Percentiles rank a stretch among this genome's conserved stretches.
Conservation (phyloP, 805 yeast species). For the Kodamaea fukazawae region DNA sequence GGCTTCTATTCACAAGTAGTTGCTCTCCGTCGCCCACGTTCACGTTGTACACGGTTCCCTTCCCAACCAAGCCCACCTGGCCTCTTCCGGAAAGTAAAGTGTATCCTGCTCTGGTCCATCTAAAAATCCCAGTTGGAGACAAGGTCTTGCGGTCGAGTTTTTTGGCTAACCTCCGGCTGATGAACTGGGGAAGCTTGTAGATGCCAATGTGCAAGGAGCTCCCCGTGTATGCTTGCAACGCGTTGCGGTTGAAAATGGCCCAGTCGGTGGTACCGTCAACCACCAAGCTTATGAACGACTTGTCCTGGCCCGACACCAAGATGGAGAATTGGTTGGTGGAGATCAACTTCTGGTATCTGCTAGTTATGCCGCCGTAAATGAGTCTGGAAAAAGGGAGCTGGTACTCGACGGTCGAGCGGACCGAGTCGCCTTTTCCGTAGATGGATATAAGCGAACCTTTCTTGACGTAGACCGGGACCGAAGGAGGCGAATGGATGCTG, state of each 20-base stretch:
- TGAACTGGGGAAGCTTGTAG: conserved; percentile 36
- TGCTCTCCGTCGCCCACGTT: conserved; percentile 46
- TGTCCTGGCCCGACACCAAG: conserved; percentile 29
- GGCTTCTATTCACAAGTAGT: conserved; percentile 43
- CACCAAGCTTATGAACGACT: conserved; percentile 43
- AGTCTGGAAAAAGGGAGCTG: conserved; percentile 41
- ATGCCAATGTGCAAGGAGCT: conserved; percentile 44
- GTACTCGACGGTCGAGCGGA: conserved; percentile 27
- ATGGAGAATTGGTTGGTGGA: conserved; percentile 47
- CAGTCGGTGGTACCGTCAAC: conserved; percentile 63
- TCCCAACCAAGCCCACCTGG: conserved; percentile 50
- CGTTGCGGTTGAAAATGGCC: conserved; percentile 50
- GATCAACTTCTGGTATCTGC: conserved; percentile 46
- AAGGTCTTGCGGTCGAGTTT: conserved; percentile 19
- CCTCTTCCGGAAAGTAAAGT: conserved; percentile 57
- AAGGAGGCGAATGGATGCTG: conserved; percentile 54
- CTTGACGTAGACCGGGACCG: conserved; percentile 51
- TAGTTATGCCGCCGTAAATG: conserved; percentile 42
- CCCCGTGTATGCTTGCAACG: conserved; percentile 54
- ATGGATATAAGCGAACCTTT: conserved; percentile 51
- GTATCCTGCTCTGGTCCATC: conserved; percentile 40
- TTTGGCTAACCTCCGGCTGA: conserved; percentile 33
- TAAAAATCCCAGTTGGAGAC: conserved; percentile 40
- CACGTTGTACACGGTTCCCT: conserved; percentile 52
- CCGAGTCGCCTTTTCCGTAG: conserved; percentile 28